These are phyloP conservation scores for Termitomyces sp. DNA, from an alignment of 768 basidiomycete species.

Conservation along the genomic window DNA sequence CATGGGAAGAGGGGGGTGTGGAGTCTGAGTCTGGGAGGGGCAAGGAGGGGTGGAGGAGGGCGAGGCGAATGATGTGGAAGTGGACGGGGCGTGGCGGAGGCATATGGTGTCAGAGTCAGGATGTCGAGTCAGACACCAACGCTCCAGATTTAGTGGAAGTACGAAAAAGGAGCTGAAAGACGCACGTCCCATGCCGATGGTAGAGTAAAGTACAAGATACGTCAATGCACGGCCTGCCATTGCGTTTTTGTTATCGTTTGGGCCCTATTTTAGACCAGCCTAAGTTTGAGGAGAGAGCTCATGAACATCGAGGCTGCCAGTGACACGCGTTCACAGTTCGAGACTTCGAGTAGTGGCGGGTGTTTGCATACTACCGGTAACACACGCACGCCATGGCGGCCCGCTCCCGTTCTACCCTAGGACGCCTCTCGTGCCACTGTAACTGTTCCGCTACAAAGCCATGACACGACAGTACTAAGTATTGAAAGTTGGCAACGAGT, in stretches of 20 bases:
- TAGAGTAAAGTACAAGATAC: conserved; percentile 90
- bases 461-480: no score
- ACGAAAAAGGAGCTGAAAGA: no score
- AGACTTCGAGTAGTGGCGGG: no score
- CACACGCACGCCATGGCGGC: no score
- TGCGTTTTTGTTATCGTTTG: conserved; percentile 75
- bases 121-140: conserved; percentile 22
- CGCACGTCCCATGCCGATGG: conserved; percentile 89
- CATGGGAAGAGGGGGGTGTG: no score
- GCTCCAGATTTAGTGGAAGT: no score
- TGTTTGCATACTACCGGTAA: no score
- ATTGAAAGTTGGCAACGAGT: no score
- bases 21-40: conserved; percentile 3
- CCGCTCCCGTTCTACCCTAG: no score
- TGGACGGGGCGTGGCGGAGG: not conserved
- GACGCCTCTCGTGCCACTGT: no score
- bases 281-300: conserved; percentile 92
- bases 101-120: not conserved
- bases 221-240: conserved; percentile 92
- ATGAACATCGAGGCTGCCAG: conserved; percentile 86
- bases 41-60: not conserved
- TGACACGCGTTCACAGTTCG: no score
- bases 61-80: conserved; percentile 6
- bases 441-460: no score
- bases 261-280: conserved; percentile 82